These are phyloP conservation scores for Exophiala mesophila DNA, from an alignment of 2,329 filamentous ascomycete species.

Conservation along the genomic window DNA sequence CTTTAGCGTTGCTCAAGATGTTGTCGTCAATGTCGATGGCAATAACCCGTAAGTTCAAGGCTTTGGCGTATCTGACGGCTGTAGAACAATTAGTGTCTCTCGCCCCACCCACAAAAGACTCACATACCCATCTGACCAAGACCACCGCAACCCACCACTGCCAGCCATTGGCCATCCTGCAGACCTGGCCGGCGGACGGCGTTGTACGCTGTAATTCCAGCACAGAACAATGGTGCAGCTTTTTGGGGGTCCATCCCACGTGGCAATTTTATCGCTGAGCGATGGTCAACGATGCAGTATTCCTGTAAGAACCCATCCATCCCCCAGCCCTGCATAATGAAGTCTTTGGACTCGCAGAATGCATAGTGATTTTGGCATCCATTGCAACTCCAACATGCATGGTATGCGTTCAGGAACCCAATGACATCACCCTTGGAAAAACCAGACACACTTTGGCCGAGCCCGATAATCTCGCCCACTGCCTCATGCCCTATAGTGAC, in stretches of 20 bases:
- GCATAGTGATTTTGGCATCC: conserved; percentile 2
- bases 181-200: conserved; percentile 1
- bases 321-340: not conserved
- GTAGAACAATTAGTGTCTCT: not conserved
- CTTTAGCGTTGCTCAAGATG: conserved; percentile 36
- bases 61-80: conserved; percentile 28
- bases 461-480: conserved; percentile 4
- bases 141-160: conserved; percentile 22
- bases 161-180: conserved; percentile 19
- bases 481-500: conserved; percentile 10
- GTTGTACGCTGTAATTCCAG: conserved; percentile 6
- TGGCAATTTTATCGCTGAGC: not conserved
- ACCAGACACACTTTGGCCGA: not conserved
- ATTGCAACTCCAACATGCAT: conserved; percentile 1
- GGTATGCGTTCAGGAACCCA: conserved; percentile 9
- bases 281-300: conserved; percentile 1
- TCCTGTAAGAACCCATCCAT: conserved; percentile 2
- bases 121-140: conserved; percentile 22
- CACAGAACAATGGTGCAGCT: conserved; percentile 2
- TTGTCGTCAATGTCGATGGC: conserved; percentile 31
- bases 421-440: conserved; percentile 6
- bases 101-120: too few species aligned
- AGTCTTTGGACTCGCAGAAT: not conserved
- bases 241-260: not conserved
- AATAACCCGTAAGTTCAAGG: conserved; percentile 7